Percentiles rank a stretch among this genome's conserved stretches.
These are phyloP conservation scores for Naganishia vaughanmartiniae DNA, from an alignment of 768 basidiomycete species.

Conservation along the genomic window DNA sequence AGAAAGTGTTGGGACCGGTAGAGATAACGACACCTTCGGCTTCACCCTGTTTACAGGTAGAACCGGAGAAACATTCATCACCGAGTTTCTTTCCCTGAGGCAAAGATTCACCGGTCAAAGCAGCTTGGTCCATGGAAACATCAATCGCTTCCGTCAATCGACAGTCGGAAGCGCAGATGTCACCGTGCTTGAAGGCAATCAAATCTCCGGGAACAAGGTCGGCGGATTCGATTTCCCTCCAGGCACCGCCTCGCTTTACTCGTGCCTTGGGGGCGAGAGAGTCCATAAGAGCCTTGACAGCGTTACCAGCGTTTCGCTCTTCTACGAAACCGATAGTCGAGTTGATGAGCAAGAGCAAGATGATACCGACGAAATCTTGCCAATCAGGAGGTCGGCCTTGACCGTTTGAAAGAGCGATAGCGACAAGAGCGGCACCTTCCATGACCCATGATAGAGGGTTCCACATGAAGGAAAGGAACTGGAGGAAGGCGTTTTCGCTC, in stretches of 20 bases:
- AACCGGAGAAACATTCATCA: constrained; percentile 98
- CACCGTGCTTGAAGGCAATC: constrained; percentile 97
- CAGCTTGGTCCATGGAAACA: constrained; percentile 97
- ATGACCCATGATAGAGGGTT: constrained; percentile 99
- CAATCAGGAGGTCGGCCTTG: constrained; percentile 82
- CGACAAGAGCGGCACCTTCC: constrained; percentile 75
- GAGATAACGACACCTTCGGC: constrained; percentile 98
- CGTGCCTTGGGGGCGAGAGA: constrained; percentile 97
- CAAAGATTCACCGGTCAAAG: constrained; percentile 93
- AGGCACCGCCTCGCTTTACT: constrained; percentile 77
- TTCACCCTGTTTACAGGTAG: constrained; percentile 98
- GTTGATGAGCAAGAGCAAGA: constrained; percentile 87
- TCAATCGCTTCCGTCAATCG: constrained; percentile 95
- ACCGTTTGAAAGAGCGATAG: constrained; percentile 94
- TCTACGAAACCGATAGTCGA: constrained; percentile 98
- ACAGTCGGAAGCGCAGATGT: constrained; percentile 96
- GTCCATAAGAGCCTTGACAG: constrained; percentile 99
- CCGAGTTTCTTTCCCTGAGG: constrained; percentile 87
- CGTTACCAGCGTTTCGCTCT: constrained; percentile 94
- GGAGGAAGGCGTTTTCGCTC: constrained; percentile 65
- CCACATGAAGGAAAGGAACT: constrained; percentile 99
- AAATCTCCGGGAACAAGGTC: constrained; percentile 92
- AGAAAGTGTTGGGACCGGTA: constrained; percentile 92
- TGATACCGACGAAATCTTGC: constrained; percentile 96
- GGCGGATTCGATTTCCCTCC: constrained; percentile 87